phyloP scores from a whole-genome alignment of 2,329 filamentous ascomycete species.

The Alternaria angustiovoidea region DNA sequence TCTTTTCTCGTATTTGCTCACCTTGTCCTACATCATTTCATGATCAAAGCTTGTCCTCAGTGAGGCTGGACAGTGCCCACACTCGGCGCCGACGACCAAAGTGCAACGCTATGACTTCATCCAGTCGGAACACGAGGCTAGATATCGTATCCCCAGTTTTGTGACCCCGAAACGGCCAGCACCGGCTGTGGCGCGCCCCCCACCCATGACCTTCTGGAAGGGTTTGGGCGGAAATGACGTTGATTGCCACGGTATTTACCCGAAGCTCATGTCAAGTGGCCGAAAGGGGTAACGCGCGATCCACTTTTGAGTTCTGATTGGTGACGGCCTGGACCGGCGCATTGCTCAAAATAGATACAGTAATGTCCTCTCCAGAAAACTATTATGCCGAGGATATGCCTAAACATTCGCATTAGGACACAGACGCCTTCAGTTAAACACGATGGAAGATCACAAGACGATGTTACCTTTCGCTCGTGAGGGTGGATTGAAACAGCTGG shows the following conservation, averaged over 20 bases:
- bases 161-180: conserved; percentile 8
- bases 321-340: conserved; percentile 1
- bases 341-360: conserved; percentile 13
- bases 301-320: neutral
- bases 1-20: conserved; percentile 5
- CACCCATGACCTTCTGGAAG: conserved; percentile 1
- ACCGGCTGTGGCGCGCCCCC: conserved; percentile 14
- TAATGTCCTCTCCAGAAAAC: conserved; percentile 13
- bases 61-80: conserved; percentile 7
- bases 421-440: too few relatives aligned
- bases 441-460: too few relatives aligned
- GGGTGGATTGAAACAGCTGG: too few relatives aligned
- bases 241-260: conserved; percentile 6
- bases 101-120: conserved; percentile 9
- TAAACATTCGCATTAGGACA: neutral
- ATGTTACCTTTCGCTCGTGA: too few relatives aligned
- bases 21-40: conserved; percentile 9
- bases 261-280: neutral
- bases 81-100: conserved; percentile 11
- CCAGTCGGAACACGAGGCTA: too few relatives aligned
- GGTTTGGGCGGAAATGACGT: conserved; percentile 10
- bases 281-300: neutral
- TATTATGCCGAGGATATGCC: conserved; percentile 18
- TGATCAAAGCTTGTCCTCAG: neutral
- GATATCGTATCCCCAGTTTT: conserved; percentile 16